A percentile compares a stretch with the other conserved stretches of the same genome.
phyloP scores from a whole-genome alignment of 768 basidiomycete species.

The Leucocoprinus sp. region DNA sequence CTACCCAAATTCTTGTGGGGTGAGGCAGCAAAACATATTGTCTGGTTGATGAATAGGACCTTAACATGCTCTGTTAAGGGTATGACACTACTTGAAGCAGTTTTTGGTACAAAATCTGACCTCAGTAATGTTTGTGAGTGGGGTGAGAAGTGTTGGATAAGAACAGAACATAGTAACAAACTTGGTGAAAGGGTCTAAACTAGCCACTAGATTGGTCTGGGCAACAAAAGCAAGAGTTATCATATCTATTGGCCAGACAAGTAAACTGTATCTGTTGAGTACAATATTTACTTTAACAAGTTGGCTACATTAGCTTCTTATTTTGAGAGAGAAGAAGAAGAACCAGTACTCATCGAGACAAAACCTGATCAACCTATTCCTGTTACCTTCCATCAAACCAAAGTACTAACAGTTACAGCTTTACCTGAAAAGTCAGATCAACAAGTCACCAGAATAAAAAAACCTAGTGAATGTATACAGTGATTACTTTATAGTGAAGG shows the following conservation, averaged over 20 bases:
- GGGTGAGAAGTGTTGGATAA: conserved; percentile 26
- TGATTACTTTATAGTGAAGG: too few species aligned
- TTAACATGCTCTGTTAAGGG: conserved; percentile 18
- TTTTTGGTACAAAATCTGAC: conserved; percentile 19
- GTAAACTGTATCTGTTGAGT: conserved; percentile 18
- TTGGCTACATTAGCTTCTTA: too few species aligned
- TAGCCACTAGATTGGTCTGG: conserved; percentile 28
- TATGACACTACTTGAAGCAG: conserved; percentile 17
- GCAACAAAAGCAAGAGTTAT: conserved; percentile 19
- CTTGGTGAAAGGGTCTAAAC: conserved; percentile 15
- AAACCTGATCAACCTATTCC: conserved; percentile 12
- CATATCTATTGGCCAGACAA: conserved; percentile 27
- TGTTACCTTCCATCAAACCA: too few species aligned
- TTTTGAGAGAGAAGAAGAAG: conserved; percentile 6
- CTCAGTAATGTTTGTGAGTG: conserved; percentile 20
- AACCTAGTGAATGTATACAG: too few species aligned
- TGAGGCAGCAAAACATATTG: conserved; percentile 23
- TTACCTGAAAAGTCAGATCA: too few species aligned
- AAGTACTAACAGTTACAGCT: too few species aligned
- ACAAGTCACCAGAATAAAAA: too few species aligned
- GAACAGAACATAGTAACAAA: background rate
- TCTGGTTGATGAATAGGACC: conserved; percentile 27
- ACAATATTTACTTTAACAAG: conserved; percentile 16
- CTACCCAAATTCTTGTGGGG: conserved; percentile 30
- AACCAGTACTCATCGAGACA: conserved; percentile 9